phyloP scores from a whole-genome alignment of 768 basidiomycete genomes.

The Lyophyllum semitale region DNA sequence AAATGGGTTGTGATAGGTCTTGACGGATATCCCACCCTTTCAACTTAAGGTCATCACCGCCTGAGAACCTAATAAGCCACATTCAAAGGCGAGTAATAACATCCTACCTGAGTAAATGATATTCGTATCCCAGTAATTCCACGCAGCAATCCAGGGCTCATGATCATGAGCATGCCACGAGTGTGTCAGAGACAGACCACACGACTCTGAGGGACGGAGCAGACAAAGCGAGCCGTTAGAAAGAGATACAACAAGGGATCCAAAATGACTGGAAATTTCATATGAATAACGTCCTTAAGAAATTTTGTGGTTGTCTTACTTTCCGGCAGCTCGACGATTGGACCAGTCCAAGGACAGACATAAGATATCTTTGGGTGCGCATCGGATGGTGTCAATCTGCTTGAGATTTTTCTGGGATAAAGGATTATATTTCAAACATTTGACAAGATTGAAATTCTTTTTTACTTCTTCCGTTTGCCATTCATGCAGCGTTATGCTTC shows the following conservation, averaged over 20 bases:
- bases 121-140: conserved; percentile 84
- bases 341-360: conserved; percentile 96
- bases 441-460: conserved; percentile 15
- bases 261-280: conserved; percentile 40
- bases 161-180: conserved; percentile 89
- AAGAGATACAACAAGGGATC: conserved; percentile 74
- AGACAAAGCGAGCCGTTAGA: conserved; percentile 79
- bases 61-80: conserved; percentile 36
- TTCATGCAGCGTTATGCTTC: conserved; percentile 65
- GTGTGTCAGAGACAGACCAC: conserved; percentile 45
- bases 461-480: conserved; percentile 44
- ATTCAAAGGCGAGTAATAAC: not conserved
- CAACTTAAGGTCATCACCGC: conserved; percentile 89
- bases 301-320: conserved; percentile 33
- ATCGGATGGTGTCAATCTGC: conserved; percentile 43
- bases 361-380: conserved; percentile 57
- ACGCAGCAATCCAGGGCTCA: conserved; percentile 93
- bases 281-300: not conserved
- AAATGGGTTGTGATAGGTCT: conserved; percentile 57
- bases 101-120: conserved; percentile 82
- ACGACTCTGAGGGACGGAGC: conserved; percentile 47
- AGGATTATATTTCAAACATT: not conserved
- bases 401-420: conserved; percentile 39
- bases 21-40: conserved; percentile 90
- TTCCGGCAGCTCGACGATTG: conserved; percentile 54